Evolutionary conservation across 2,329 filamentous ascomycete genomes (phyloP), one percentile per base, ranked within the genome.

Genomic region (Alternaria ethzedia): DNA sequence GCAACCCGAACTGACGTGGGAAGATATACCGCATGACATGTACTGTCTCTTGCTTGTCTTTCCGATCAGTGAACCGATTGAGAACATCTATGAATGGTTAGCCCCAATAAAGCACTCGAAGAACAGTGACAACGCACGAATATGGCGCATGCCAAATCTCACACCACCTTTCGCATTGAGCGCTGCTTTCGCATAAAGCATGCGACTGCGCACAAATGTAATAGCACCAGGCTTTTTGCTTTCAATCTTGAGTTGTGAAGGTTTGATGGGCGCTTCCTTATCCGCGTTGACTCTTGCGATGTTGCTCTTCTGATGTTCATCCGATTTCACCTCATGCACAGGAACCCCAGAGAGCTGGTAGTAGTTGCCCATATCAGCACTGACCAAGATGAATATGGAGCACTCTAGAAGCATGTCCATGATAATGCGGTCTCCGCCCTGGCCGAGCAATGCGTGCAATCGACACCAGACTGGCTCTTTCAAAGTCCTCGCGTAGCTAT

Each of bases 1-100:
- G 93, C 4, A 99, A 83, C 13, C 88, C 88, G 74, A 97, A 98
- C 74, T 98, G 94, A 11, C 90, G 86, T 30, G 96, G 96, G 71
- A 99, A 99, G 2, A 99, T 89, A 79, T 98, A 95, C 84, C 95
- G 96, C 87, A 97, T 88, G 20, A 97, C 81, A 70, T 91, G 92
- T 11, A 89, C 75, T 0, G 89, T 91, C 66, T 90, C 86, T 12
- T 80, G 74, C 2, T 83, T 72, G 70, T 87, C 82, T 41, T 81
- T 65, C 44, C 79, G 63, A 71, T 86, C 73, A 36, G 85, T 80
- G 67, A 86, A 91, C 21, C 93, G 88, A 75, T 96, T 97, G 23
- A 98, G 80, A 3, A 94, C 89, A 82, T 97, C 93, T 96, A 58
- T 15, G 8, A 9, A 20, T 26, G 10, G 46, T 77, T 25, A 76